Base-by-base conservation (phyloP, 2,329 filamentous ascomycete genomes). In the Fusarium xyrophilum region DNA sequence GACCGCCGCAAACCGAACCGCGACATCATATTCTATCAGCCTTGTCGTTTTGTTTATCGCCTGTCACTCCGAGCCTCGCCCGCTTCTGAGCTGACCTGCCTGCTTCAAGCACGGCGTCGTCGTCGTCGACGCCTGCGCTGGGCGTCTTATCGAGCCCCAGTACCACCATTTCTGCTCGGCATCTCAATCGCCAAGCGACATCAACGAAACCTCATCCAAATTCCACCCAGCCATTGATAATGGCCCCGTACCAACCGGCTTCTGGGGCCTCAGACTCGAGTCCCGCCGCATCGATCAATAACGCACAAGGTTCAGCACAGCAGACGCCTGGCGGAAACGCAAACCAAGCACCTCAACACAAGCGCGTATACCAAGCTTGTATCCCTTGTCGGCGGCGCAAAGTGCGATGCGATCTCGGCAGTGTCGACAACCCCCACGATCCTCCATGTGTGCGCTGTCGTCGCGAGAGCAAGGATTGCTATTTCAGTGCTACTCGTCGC, bases 381-480 rank as follows among this genome's bases (percentile, higher is more conserved):
- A 88, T 89, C 51, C 86, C 86, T 10, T 89, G 86, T 67, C 85
- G 86, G 21, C 83, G 86, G 6, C 83, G 86, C 69, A 89, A 89
- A 76, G 86, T 89, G 28, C 83, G 87, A 62, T 89, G 86, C 77
- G 86, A 89, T 69, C 80, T 89, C 10, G 87, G 87, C 60, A 91
- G 90, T 74, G 95, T 98, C 76, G 96, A 98, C 81, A 95, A 96
- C 74, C 96, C 96, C 27, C 89, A 94, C 79, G 93, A 97, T 74
- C 95, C 95, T 57, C 96, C 96, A 5, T 99, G 96, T 79, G 92
- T 95, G 63, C 89, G 96, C 76, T 99, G 96, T 78, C 91, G 93
- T 55, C 90, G 96, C 71, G 96, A 99, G 83, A 93, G 91, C 82
- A 98, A 98, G 79, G 91, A 97, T 75, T 99, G 96, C 83, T 97